Conservation (phyloP, 2,329 filamentous ascomycete genomes). For the Aspergillus phoenicis region DNA sequence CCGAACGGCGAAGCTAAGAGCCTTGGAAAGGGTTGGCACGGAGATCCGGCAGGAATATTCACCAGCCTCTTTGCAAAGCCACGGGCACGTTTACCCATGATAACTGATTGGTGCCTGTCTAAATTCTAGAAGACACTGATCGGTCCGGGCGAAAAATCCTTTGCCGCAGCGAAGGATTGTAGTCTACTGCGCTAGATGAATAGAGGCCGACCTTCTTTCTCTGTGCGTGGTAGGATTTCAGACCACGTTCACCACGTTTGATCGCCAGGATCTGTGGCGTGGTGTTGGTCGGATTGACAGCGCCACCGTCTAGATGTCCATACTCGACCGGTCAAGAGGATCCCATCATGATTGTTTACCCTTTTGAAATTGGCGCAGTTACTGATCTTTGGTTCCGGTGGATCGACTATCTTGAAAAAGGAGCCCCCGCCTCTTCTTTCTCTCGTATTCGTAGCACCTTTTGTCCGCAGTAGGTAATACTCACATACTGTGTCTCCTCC, state of each 20-base stretch:
- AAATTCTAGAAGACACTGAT: not conserved
- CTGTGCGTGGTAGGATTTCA: not conserved
- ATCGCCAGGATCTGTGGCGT: slow-evolving; percentile 10
- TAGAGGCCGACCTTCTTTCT: no score
- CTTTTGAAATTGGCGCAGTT: not conserved
- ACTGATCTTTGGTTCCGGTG: not conserved
- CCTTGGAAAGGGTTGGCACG: not conserved
- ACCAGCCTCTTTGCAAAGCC: not conserved
- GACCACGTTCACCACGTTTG: slow-evolving; percentile 11
- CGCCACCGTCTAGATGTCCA: not conserved
- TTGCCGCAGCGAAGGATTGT: not conserved
- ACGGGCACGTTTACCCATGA: not conserved
- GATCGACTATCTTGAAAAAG: not conserved
- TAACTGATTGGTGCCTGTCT: not conserved
- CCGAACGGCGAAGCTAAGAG: not conserved
- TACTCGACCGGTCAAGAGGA: not conserved
- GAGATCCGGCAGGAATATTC: not conserved
- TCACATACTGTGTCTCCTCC: not conserved
- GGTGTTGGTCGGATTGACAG: not conserved
- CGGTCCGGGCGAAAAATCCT: not conserved
- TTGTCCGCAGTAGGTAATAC: no score
- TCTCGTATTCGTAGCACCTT: no score
- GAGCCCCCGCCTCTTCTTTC: no score
- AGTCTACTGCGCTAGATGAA: not conserved
- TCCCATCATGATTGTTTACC: not conserved